Percentiles rank a stretch among this genome's conserved stretches.
Conservation (phyloP, 2,329 filamentous ascomycete genomes). For the Arthrobotrys sinensis region DNA sequence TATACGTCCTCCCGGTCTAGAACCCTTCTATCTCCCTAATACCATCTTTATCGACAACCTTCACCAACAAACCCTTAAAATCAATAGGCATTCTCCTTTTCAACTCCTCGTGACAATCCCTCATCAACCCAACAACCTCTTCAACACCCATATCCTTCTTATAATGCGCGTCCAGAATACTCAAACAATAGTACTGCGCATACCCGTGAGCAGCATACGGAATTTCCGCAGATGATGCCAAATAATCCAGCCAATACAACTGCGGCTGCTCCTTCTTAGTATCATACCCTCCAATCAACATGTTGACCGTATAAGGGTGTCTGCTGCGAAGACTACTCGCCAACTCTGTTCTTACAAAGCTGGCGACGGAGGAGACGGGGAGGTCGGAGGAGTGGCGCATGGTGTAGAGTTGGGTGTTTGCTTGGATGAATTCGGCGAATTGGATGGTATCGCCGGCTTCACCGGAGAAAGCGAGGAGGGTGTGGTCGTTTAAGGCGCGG, state of each 20-base stretch:
- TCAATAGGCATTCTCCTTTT: constrained; percentile 97
- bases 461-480: constrained; percentile 93
- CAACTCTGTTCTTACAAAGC: constrained; percentile 94
- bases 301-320: constrained; percentile 96
- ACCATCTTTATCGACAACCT: constrained; percentile 95
- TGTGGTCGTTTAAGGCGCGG: constrained; percentile 90
- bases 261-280: constrained; percentile 90
- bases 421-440: constrained; percentile 99
- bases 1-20: neutral
- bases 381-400: constrained; percentile 98
- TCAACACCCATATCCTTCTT: constrained; percentile 92
- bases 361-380: constrained; percentile 87
- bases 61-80: constrained; percentile 97
- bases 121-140: constrained; percentile 90
- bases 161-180: constrained; percentile 98
- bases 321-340: constrained; percentile 90
- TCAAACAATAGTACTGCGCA: constrained; percentile 96
- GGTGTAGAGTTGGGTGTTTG: constrained; percentile 96
- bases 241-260: constrained; percentile 97
- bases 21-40: constrained; percentile 77
- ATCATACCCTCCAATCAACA: constrained; percentile 93
- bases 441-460: constrained; percentile 88
- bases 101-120: constrained; percentile 95
- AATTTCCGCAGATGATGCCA: constrained; percentile 87
- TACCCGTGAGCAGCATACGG: constrained; percentile 98